Evolutionary conservation across 2,329 filamentous ascomycete genomes (phyloP).

Genomic region (Ophiognomonia clavigignenti-juglandacearum): DNA sequence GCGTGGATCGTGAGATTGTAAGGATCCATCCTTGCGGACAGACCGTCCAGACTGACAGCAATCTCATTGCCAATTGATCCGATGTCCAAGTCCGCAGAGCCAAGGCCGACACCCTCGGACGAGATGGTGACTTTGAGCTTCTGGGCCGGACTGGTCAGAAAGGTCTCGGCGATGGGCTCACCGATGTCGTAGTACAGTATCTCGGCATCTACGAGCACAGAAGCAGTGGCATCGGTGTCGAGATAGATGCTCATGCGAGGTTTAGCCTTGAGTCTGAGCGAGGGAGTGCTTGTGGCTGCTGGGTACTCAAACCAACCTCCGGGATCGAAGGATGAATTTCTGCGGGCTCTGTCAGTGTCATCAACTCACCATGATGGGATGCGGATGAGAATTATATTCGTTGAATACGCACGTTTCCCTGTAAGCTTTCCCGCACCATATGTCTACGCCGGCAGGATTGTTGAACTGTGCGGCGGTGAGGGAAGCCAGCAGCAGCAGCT

Average conservation of each 20-base stretch:
- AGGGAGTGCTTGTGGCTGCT: slow-evolving; percentile 24
- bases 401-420: slow-evolving; percentile 3
- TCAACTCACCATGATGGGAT: neutral
- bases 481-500: neutral
- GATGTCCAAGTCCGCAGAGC: slow-evolving; percentile 10
- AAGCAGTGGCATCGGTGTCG: slow-evolving; percentile 30
- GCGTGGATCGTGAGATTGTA: slow-evolving; percentile 16
- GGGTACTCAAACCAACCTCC: slow-evolving; percentile 41
- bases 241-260: slow-evolving; percentile 44
- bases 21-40: slow-evolving; percentile 8
- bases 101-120: neutral
- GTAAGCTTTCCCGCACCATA: slow-evolving; percentile 17
- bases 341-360: slow-evolving; percentile 16
- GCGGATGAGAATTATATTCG: neutral
- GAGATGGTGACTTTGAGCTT: slow-evolving; percentile 11
- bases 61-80: slow-evolving; percentile 16
- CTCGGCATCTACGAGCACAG: slow-evolving; percentile 37
- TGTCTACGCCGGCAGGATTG: slow-evolving; percentile 15
- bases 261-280: slow-evolving; percentile 38
- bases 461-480: slow-evolving; percentile 11
- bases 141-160: slow-evolving; percentile 1
- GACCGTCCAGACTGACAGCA: slow-evolving; percentile 6
- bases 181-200: slow-evolving; percentile 35
- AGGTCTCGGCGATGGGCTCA: slow-evolving; percentile 22
- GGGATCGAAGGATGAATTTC: slow-evolving; percentile 41